Evolutionary conservation across 352 stramenopile genomes (phyloP).

Genomic region (Globisporangium recalcitrans): DNA sequence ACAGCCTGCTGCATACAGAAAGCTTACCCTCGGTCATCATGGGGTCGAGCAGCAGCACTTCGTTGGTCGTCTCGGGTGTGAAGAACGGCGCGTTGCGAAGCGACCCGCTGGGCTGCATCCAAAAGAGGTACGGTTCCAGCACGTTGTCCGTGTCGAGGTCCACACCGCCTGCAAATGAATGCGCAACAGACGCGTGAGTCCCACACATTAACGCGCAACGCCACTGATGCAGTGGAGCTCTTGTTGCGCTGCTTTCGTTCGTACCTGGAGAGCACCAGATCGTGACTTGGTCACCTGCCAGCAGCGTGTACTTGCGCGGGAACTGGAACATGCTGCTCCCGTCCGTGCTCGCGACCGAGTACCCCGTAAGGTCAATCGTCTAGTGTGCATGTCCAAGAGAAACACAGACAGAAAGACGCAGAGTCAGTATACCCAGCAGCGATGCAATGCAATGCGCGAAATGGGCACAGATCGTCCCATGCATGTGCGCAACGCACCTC

Average conservation of each 20-base stretch:
- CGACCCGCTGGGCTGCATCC: conserved; percentile 52
- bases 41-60: conserved; percentile 70
- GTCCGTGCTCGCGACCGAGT: conserved; percentile 42
- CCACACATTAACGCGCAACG: neutral
- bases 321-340: conserved; percentile 56
- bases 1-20: too few species aligned
- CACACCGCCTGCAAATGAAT: conserved; percentile 21
- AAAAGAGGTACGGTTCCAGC: conserved; percentile 78
- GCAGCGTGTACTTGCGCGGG: conserved; percentile 57
- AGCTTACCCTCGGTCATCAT: conserved; percentile 56
- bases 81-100: conserved; percentile 66
- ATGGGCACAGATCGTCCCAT: neutral
- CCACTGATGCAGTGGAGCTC: too few species aligned
- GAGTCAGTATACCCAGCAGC: neutral
- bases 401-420: neutral
- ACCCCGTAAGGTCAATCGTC: conserved; percentile 66
- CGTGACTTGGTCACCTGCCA: conserved; percentile 74
- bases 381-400: neutral
- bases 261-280: conserved; percentile 67
- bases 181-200: neutral
- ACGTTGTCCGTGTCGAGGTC: conserved; percentile 75
- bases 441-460: too few species aligned
- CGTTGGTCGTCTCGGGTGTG: conserved; percentile 30
- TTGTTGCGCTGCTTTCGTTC: too few species aligned
- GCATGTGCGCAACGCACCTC: conserved; percentile 17